A percentile compares a stretch with the other conserved stretches of the same genome.
Conservation (phyloP, 2,329 filamentous ascomycete genomes). For the Calonectria pseudoturangicola region DNA sequence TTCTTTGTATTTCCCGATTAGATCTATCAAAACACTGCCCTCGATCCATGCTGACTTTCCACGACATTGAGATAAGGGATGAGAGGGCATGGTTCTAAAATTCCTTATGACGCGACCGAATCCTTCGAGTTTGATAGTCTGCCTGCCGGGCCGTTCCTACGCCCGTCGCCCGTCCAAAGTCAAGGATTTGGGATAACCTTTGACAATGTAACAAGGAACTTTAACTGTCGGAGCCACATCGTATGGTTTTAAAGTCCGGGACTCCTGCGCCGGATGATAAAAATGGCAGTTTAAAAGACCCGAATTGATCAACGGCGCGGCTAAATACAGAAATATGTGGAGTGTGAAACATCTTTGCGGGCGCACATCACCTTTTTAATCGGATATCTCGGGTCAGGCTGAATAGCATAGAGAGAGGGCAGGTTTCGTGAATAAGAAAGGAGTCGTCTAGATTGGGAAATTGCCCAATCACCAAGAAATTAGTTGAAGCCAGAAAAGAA, state of each 20-base stretch:
- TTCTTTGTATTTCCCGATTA: too few relatives aligned
- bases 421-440: background rate
- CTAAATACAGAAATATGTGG: background rate
- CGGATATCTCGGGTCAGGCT: background rate
- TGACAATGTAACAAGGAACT: background rate
- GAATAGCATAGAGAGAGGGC: background rate
- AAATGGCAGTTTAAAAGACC: background rate
- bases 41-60: too few relatives aligned
- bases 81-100: too few relatives aligned
- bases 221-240: background rate
- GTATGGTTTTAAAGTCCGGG: too few relatives aligned
- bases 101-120: background rate
- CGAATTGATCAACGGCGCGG: background rate
- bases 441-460: background rate
- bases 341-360: background rate
- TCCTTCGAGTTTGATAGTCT: background rate
- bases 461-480: background rate
- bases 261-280: background rate
- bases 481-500: background rate
- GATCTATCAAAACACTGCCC: too few relatives aligned
- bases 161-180: background rate
- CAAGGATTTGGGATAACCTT: background rate
- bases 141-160: background rate
- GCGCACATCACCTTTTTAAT: background rate
- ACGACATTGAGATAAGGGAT: too few relatives aligned